These are phyloP conservation scores for barley (Hordeum vulgare) DNA, from an alignment of 176 grass and related monocot genomes.

Conservation along the genomic window DNA sequence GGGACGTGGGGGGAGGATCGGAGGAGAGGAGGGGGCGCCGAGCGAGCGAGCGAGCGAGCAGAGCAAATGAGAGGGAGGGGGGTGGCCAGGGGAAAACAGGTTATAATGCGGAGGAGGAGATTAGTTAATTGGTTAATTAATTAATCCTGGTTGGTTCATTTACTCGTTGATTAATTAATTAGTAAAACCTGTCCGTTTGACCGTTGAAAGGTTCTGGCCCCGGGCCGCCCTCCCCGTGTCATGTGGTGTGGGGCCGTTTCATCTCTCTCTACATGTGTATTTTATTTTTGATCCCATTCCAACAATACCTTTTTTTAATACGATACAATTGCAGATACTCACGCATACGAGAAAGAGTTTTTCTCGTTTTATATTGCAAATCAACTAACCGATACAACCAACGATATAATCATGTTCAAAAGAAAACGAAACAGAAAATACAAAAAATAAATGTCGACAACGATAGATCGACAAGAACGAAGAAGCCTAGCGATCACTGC, in stretches of 20 bases:
- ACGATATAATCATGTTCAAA: no score
- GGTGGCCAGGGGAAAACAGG: not conserved
- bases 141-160: not conserved
- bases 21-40: not conserved
- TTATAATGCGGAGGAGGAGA: not conserved
- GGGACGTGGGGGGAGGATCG: conserved; percentile 2
- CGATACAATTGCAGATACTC: no score
- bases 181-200: conserved; percentile 16
- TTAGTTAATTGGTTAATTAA: not conserved
- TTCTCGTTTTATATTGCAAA: no score
- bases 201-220: conserved; percentile 30
- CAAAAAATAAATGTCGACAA: no score
- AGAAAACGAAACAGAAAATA: no score
- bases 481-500: no score
- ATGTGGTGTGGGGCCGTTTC: not conserved
- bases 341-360: no score
- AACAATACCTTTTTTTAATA: no score
- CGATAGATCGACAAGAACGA: no score
- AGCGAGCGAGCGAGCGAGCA: not conserved
- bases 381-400: no score
- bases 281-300: not conserved
- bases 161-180: not conserved
- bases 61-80: not conserved
- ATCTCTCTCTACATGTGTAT: not conserved
- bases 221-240: not conserved